These are phyloP conservation scores for Orychophragmus violaceus DNA, from an alignment of 345 rosid species.

Conservation along the genomic window DNA sequence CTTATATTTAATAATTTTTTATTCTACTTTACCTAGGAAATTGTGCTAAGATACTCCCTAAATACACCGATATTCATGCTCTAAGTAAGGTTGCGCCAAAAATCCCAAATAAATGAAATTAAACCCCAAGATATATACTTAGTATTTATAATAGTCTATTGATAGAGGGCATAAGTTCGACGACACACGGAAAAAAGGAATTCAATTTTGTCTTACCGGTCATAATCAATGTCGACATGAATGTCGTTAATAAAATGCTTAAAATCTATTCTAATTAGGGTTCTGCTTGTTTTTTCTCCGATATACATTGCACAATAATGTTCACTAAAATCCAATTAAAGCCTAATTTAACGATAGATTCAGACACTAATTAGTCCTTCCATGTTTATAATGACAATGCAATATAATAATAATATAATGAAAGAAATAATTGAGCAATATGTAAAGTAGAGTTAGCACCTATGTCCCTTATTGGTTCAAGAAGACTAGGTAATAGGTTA, in stretches of 20 bases:
- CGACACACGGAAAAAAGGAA: not conserved
- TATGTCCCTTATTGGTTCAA: conserved; percentile 24
- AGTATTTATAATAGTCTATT: not conserved
- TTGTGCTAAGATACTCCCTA: no score
- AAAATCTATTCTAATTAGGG: not conserved
- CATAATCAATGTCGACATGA: not conserved
- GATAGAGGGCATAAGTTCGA: not conserved
- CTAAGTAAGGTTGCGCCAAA: not conserved
- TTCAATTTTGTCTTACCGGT: not conserved
- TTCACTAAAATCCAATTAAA: not conserved
- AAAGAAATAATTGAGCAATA: conserved; percentile 13
- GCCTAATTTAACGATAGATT: conserved; percentile 20
- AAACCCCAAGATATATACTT: not conserved
- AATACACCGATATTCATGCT: no score
- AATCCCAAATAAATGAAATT: not conserved
- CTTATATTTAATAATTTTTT: no score
- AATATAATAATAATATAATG: conserved; percentile 17
- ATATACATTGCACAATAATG: conserved; percentile 10
- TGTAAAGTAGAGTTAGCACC: conserved; percentile 19
- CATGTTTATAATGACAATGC: conserved; percentile 8
- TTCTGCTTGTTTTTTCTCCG: conserved; percentile 15
- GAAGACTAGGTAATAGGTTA: conserved; percentile 31
- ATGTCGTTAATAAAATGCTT: not conserved
- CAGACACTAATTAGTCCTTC: conserved; percentile 7
- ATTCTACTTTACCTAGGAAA: no score